Base-by-base conservation (phyloP, 257 asterid species). In the Solanum infundibuliforme region DNA sequence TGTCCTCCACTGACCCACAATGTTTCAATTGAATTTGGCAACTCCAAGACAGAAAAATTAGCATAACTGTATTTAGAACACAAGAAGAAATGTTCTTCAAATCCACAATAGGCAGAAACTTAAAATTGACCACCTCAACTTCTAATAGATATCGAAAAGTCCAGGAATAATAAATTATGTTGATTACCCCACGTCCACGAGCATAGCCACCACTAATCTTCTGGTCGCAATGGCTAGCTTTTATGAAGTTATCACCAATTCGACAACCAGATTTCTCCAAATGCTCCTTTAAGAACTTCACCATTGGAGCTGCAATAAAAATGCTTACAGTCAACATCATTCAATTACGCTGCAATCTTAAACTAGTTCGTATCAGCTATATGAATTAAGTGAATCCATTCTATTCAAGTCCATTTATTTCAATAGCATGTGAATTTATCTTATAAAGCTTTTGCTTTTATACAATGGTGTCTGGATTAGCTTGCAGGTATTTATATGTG, bases 231-330 rank as follows among this genome's bases (percentile, higher is more conserved):
- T 88, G 74, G 79, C 86, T 86, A 8, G 98, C 96, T 88, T 88
- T 91, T 52, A 96, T 91, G 93, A 95, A 95, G 73, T 92, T 94
- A 89, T 89, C 89, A 39, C 93, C 92, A 23, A 93, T 60, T 34
- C 86, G 86, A 86, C 99, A 96, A 74, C 99, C 98, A 34, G 94
- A 91, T 92, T 94, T 94, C 92, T 94, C 95, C 87, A 96, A 62
- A 58, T 94, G 93, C 88, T 95, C 98, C 90, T 75, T 94, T 68
- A 96, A 91, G 88, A 95, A 93, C 88, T 90, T 94, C 88, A 95
- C 99, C 94, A 73, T 94, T 8, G 99, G 99, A 87, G 89, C 98
- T 95, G 94, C 89, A 89, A 90, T 2, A 43, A 13, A 79, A 46
- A 81, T 81, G 18, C 27, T 16, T 46, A 81, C 14, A 46, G 35